Evolutionary conservation across 768 basidiomycete species (phyloP).

Genomic region (Lactarius vividus): DNA sequence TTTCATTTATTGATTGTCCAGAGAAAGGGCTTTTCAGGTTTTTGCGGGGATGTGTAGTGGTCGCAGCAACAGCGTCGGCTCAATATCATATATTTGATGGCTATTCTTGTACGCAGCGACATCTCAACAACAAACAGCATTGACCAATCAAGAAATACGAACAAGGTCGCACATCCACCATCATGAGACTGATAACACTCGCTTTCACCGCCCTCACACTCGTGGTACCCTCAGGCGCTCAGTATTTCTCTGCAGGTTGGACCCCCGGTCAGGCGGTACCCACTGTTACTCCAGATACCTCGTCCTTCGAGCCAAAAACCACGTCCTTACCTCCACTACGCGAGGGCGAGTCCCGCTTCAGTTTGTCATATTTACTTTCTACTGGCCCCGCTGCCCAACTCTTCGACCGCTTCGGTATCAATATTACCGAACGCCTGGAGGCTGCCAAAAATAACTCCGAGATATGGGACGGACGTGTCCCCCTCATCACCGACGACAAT

Average conservation of each 20-base stretch:
- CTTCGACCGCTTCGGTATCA: constrained; percentile 61
- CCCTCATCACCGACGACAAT: constrained; percentile 81
- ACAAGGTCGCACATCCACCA: background rate
- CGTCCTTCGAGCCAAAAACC: constrained; percentile 22
- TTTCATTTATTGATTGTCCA: background rate
- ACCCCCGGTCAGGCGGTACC: constrained; percentile 61
- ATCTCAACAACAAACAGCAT: too few relatives aligned
- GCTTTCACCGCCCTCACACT: constrained; percentile 25
- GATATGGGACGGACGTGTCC: constrained; percentile 70
- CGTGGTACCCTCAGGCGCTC: constrained; percentile 46
- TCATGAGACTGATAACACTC: constrained; percentile 15
- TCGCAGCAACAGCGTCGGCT: background rate
- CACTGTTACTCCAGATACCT: constrained; percentile 23
- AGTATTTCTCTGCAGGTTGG: constrained; percentile 85
- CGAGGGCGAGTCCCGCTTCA: constrained; percentile 20
- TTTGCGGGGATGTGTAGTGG: background rate
- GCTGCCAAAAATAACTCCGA: constrained; percentile 34
- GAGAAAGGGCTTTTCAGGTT: background rate
- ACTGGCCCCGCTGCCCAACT: constrained; percentile 53
- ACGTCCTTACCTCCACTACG: constrained; percentile 5
- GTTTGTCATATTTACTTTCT: constrained; percentile 42
- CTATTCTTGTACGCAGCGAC: too few relatives aligned
- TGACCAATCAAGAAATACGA: too few relatives aligned
- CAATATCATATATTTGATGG: too few relatives aligned
- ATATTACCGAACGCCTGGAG: constrained; percentile 57